A percentile compares a stretch with the other conserved stretches of the same genome.
Conservation (phyloP, 2,329 filamentous ascomycete species). For the Canariomyces notabilis region DNA sequence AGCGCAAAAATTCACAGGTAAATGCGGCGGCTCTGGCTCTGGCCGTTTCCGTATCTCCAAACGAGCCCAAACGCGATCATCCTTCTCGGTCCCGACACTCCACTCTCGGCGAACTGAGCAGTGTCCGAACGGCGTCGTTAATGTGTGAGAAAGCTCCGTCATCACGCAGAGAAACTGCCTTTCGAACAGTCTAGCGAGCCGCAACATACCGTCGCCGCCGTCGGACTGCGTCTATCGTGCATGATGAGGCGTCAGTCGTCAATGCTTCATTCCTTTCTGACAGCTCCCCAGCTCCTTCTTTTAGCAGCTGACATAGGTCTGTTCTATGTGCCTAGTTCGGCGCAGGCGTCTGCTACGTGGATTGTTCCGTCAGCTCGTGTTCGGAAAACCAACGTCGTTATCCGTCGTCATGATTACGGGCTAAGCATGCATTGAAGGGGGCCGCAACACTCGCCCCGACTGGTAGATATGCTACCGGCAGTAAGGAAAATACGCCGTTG, state of each 20-base stretch:
- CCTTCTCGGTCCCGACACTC: background rate
- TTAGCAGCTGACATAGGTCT: background rate
- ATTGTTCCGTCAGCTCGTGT: background rate
- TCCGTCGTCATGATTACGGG: background rate
- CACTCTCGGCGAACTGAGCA: background rate
- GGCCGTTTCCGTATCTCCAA: too few relatives aligned
- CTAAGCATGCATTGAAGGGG: background rate
- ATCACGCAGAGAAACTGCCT: too few relatives aligned
- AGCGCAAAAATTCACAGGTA: too few relatives aligned
- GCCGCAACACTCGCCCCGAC: background rate
- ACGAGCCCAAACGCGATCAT: too few relatives aligned
- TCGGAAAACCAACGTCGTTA: background rate
- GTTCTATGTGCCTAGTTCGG: background rate
- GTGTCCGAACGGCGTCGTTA: background rate
- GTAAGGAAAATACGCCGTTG: too few relatives aligned
- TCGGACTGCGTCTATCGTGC: conserved; percentile 7
- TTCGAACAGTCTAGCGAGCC: background rate
- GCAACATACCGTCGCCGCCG: conserved; percentile 2
- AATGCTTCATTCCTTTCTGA: background rate
- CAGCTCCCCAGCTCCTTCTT: background rate
- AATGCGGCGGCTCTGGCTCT: too few relatives aligned
- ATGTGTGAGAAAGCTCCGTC: background rate
- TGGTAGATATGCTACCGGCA: background rate
- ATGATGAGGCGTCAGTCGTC: conserved; percentile 1
- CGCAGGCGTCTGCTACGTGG: background rate